Base-by-base conservation (phyloP, 352 stramenopile genomes). In the Phytophthora sojae region DNA sequence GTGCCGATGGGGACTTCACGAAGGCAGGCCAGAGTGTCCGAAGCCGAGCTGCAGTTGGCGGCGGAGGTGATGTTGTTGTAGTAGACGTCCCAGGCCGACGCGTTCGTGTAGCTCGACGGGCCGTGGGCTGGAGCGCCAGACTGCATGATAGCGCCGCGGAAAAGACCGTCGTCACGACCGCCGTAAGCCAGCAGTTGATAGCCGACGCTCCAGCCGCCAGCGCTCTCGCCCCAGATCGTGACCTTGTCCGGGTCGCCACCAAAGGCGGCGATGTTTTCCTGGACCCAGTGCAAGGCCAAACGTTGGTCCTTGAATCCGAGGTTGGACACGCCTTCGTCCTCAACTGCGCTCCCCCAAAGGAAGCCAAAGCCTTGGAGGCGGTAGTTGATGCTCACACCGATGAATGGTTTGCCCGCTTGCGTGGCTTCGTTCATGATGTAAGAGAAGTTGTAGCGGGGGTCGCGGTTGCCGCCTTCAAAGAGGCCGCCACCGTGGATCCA, bases 231-330 rank as follows among this genome's bases (percentile, higher is more conserved):
- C 67, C 67, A 74, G 37, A 74, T 69, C 25, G 67, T 74, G 15
- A 74, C 67, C 17, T 74, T 74, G 19, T 12, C 21, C 14, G 67
- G 8, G 29, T 74, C 67, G 7, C 67, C 67, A 26, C 67, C 67
- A 6, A 74, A 74, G 4, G 60, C 54, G 1, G 42, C 67, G 23
- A 74, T 74, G 37, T 74, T 74, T 25, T 74, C 61, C 4, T 74
- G 53, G 19, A 74, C 61, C 67, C 67, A 74, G 69, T 94, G 81
- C 50, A 97, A 49, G 1, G 83, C 90, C 6, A 92, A 69, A 6
- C 76, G 70, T 62, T 98, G 91, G 74, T 98, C 93, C 59, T 89
- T 78, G 19, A 97, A 64, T 0, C 89, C 89, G 57, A 93, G 89
- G 57, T 97, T 98, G 5, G 89, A 79, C 44, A 75, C 79, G 1